Conservation (phyloP, 2,329 filamentous ascomycete species). For the Cordyceps militaris region DNA sequence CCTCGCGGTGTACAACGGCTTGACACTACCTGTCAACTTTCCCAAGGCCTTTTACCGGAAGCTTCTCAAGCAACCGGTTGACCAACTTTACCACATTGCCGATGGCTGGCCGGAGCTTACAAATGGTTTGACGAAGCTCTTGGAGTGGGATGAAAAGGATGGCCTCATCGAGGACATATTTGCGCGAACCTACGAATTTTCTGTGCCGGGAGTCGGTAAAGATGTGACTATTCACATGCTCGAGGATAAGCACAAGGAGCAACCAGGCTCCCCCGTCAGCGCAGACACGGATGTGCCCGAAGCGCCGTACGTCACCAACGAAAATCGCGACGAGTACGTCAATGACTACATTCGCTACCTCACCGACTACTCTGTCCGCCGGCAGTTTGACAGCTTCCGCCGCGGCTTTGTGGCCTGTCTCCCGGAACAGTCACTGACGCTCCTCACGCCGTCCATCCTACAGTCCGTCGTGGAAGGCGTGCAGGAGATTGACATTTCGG, state of each 20-base stretch:
- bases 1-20: constrained; percentile 84
- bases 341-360: constrained; percentile 80
- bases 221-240: constrained; percentile 53
- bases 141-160: constrained; percentile 68
- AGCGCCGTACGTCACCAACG: constrained; percentile 69
- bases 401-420: constrained; percentile 74
- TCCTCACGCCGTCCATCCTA: constrained; percentile 65
- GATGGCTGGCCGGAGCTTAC: constrained; percentile 84
- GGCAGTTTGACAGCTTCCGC: constrained; percentile 74
- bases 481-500: constrained; percentile 69
- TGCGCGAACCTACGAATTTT: constrained; percentile 80
- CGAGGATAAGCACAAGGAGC: constrained; percentile 39
- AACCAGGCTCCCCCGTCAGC: constrained; percentile 38
- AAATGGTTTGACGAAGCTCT: constrained; percentile 63
- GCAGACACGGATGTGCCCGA: constrained; percentile 38
- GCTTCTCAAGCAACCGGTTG: constrained; percentile 62
- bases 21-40: constrained; percentile 85
- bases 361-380: constrained; percentile 66
- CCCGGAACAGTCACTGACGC: constrained; percentile 58
- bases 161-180: constrained; percentile 78
- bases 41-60: constrained; percentile 78
- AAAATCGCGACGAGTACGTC: constrained; percentile 72
- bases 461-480: constrained; percentile 77
- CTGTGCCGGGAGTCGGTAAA: constrained; percentile 51
- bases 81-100: constrained; percentile 65